phyloP scores from a whole-genome alignment of 805 yeast species.

The Kuraishia borneana region DNA sequence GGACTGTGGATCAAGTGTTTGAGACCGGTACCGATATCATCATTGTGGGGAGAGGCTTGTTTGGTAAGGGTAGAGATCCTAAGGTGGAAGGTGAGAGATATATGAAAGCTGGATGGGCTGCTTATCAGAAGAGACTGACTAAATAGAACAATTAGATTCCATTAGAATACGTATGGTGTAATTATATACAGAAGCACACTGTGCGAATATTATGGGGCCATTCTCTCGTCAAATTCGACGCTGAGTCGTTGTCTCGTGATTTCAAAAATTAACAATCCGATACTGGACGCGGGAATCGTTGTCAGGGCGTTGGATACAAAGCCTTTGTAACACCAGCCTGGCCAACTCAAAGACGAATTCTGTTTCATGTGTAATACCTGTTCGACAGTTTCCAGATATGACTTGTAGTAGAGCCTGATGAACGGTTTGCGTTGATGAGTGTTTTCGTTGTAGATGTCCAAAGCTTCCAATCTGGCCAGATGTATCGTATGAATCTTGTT shows the following conservation, averaged over 20 bases:
- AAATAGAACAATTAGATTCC: constrained; percentile 5
- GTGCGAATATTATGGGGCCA: not conserved
- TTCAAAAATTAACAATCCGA: constrained; percentile 79
- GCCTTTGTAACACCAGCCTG: constrained; percentile 68
- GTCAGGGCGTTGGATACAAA: constrained; percentile 61
- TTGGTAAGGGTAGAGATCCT: constrained; percentile 92
- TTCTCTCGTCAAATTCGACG: constrained; percentile 11
- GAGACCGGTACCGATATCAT: constrained; percentile 85
- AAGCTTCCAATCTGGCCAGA: constrained; percentile 66
- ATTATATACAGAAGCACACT: not conserved
- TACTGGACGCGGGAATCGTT: constrained; percentile 79
- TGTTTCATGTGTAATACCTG: constrained; percentile 44
- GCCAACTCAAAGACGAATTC: constrained; percentile 46
- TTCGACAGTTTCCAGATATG: constrained; percentile 65
- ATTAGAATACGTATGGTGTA: not conserved
- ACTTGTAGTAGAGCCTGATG: constrained; percentile 50
- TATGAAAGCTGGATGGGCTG: constrained; percentile 90
- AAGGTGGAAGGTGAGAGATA: constrained; percentile 79
- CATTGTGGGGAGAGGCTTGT: constrained; percentile 96
- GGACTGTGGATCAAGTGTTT: constrained; percentile 82
- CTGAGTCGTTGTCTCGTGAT: constrained; percentile 45
- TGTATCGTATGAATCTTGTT: constrained; percentile 73
- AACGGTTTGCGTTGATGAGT: constrained; percentile 13
- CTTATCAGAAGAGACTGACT: constrained; percentile 43
- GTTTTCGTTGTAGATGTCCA: constrained; percentile 47